Base-by-base conservation (phyloP, 177 flowering plant genomes). In the Vitis hybrid region DNA sequence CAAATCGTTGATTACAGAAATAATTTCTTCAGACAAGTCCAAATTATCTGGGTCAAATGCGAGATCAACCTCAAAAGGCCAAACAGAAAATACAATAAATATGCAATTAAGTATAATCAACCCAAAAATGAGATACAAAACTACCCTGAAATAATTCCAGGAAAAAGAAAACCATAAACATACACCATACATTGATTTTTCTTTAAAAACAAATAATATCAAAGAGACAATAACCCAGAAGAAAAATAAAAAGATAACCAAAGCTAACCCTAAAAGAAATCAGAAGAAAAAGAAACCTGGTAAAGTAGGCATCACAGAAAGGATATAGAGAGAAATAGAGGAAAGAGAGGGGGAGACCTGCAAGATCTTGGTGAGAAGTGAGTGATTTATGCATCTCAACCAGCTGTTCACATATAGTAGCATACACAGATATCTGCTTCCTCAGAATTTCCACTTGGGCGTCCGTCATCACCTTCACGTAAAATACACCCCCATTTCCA, bases 401-500 rank as follows among this genome's bases (percentile, higher is more conserved):
- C 14, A 94, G 93, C 71, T 91, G 91, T 59, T 94, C 93, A 71
- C 96, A 93, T 45, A 94, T 91, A 80, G 92, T 72, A 51, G 93
- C 91, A 67, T 93, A 93, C 30, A 84, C 83, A 26, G 96, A 87
- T 62, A 93, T 93, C 76, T 94, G 99, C 71, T 79, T 80, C 7
- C 92, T 70, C 0, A 94, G 86, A 51, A 94, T 76, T 64, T 93
- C 97, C 77, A 94, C 74, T 70, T 94, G 99, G 74, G 93, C 99
- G 26, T 94, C 99, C 12, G 97, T 94, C 97, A 94, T 92, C 58
- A 92, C 97, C 67, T 87, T 90, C 73, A 86, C 91, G 58, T 82
- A 88, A 83, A 80, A 48, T 30, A 80, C 80, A 3, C 83, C 85
- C 12, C 60, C 55, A 48, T 14, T 71, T 6, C 69, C 78, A 1